phyloP scores from a whole-genome alignment of 1,284 basidiomycete genomes.

The Leccinum cinnamomeum region DNA sequence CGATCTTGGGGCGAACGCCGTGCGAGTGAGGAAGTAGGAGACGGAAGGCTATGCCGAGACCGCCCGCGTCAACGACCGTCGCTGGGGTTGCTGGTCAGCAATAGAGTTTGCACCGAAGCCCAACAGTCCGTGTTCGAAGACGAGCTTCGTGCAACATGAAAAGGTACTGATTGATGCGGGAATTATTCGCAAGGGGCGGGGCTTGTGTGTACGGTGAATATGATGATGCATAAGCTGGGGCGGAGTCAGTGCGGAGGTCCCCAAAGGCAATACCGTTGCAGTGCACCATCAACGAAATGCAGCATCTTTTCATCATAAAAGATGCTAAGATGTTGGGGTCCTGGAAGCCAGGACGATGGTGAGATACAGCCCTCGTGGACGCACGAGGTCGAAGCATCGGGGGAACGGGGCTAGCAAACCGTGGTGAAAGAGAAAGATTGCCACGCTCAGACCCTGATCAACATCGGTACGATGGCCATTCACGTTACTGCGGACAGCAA shows the following conservation, averaged over 20 bases:
- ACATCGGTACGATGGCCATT: neutral
- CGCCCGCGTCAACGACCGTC: conserved; percentile 5
- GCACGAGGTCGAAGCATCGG: neutral
- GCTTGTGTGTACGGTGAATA: neutral
- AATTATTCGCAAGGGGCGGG: neutral
- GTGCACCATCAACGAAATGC: conserved; percentile 3
- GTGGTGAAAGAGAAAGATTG: neutral
- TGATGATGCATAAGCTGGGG: conserved; percentile 3
- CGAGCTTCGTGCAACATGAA: neutral
- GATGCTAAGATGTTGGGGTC: conserved; percentile 15
- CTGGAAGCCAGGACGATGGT: neutral
- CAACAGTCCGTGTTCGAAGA: neutral
- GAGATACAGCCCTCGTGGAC: conserved; percentile 9
- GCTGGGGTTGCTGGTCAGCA: conserved; percentile 17
- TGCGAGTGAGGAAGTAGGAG: conserved; percentile 3
- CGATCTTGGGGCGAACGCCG: conserved; percentile 3
- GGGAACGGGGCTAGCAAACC: neutral
- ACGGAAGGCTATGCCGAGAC: conserved; percentile 7
- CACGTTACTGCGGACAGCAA: neutral
- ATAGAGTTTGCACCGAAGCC: conserved; percentile 14
- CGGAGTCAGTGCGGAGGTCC: neutral
- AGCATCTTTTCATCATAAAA: conserved; percentile 9
- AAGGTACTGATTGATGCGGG: conserved; percentile 2
- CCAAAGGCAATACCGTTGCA: conserved; percentile 18
- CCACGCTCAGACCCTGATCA: neutral